A percentile compares a stretch with the other conserved stretches of the same genome.
These are phyloP conservation scores for Pontederia paniculata DNA, from an alignment of 176 grass and related monocot species.

Conservation along the genomic window DNA sequence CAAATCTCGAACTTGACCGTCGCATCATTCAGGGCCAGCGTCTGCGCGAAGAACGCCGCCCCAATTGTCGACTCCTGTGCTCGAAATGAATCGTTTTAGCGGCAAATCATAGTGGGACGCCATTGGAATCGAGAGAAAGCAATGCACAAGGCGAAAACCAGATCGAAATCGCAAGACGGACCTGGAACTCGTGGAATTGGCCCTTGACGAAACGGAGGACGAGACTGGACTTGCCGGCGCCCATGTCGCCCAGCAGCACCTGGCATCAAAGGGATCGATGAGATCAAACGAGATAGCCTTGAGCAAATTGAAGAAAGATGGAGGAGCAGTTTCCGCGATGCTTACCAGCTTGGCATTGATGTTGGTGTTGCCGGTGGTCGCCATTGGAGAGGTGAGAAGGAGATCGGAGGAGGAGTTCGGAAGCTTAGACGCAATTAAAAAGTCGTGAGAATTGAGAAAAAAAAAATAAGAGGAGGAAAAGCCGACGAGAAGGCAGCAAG, in stretches of 20 bases:
- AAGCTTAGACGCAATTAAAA: not conserved
- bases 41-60: constrained; percentile 79
- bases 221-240: constrained; percentile 6
- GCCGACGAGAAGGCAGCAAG: not conserved
- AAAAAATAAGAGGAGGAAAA: not conserved
- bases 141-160: too few species aligned
- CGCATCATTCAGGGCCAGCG: constrained; percentile 54
- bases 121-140: too few species aligned
- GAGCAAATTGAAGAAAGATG: not conserved
- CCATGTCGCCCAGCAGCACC: constrained; percentile 8
- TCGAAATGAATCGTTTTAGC: too few species aligned
- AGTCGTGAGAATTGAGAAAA: too few species aligned
- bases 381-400: not conserved
- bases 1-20: constrained; percentile 91
- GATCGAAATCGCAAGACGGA: not conserved
- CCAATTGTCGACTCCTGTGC: constrained; percentile 72
- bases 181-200: constrained; percentile 11
- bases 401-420: not conserved
- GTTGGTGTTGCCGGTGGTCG: constrained; percentile 2
- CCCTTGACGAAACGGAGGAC: constrained; percentile 11
- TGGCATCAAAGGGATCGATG: not conserved
- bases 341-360: constrained; percentile 9
- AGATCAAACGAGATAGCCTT: not conserved
- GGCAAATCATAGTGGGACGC: too few species aligned
- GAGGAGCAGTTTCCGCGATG: too few species aligned